Evolutionary conservation across 495 filamentous ascomycete genomes (phyloP), one percentile per base, ranked within the genome.

Genomic region (Penicillium parvum): DNA sequence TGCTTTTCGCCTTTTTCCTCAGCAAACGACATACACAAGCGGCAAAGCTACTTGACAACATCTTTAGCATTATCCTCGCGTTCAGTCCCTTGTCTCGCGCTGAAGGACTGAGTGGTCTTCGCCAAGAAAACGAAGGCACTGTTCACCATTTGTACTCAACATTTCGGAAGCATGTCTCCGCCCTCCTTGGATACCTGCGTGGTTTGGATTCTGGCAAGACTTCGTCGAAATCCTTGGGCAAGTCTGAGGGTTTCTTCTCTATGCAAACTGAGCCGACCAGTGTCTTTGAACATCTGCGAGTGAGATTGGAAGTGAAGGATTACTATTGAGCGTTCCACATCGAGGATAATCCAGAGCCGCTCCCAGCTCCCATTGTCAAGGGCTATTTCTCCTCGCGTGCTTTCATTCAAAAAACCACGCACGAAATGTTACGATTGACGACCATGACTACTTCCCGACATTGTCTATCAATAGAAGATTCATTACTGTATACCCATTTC

Each of bases 1-100:
- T 96, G 42, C 76, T 95, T 67, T 81, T 79, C 45, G 76, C 78
- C 1, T 68, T 92, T 0, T 69, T 96, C 12, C 72, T 95, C 1
- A 72, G 63, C 41, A 66, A 65, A 40, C 45, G 64, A 21, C 66
- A 70, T 28, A 69, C 77, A 20, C 80, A 85, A 1, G 79, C 88
- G 0, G 74, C 89, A 57, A 76, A 74, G 28, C 64, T 94, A 1
- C 66, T 97, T 0, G 88, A 95, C 39, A 81, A 85, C 9, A 86
- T 90, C 4, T 90, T 94, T 45, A 69, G 67, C 5, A 56, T 79
- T 0, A 79, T 96, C 19, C 66, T 97, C 10, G 63, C 71, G 9
- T 95, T 95, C 57, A 74, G 79, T 16, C 72, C 72, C 23, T 47
- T 75, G 19, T 73, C 72, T 11, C 57, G 65, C 29, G 50, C 60